phyloP scores from a whole-genome alignment of 192 early-diverging fungal genomes.

The Backusella psychrophila region DNA sequence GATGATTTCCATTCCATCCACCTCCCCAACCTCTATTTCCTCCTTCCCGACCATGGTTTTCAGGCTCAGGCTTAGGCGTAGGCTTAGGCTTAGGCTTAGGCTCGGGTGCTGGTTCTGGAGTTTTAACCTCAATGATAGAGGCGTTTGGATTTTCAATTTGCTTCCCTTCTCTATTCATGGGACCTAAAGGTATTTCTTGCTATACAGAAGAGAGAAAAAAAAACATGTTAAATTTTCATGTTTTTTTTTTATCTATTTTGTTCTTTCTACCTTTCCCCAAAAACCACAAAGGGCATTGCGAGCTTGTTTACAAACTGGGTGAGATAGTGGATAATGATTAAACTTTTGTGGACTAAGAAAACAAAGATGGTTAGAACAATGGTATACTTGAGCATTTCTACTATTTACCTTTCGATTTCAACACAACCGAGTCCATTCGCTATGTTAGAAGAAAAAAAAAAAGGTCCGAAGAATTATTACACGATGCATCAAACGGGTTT shows the following conservation, averaged over 20 bases:
- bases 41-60: neutral
- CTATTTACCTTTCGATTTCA: slow-evolving; percentile 11
- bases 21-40: neutral
- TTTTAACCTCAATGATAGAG: neutral
- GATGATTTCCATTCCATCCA: neutral
- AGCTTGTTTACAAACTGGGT: slow-evolving; percentile 10
- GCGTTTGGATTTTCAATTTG: neutral
- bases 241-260: neutral
- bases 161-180: neutral
- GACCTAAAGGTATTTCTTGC: slow-evolving; percentile 4
- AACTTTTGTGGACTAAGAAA: neutral
- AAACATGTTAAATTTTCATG: neutral
- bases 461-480: neutral
- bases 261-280: neutral
- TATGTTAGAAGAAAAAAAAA: neutral
- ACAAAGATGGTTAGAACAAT: neutral
- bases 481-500: neutral
- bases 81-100: no score
- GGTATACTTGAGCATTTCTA: neutral
- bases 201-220: neutral
- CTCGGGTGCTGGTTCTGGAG: neutral
- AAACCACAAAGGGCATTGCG: slow-evolving; percentile 16
- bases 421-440: slow-evolving; percentile 18
- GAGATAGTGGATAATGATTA: neutral
- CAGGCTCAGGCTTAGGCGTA: neutral